Evolutionary conservation across 805 yeast species (phyloP), one percentile per base, ranked within the genome.

Genomic region (Candida verbasci): DNA sequence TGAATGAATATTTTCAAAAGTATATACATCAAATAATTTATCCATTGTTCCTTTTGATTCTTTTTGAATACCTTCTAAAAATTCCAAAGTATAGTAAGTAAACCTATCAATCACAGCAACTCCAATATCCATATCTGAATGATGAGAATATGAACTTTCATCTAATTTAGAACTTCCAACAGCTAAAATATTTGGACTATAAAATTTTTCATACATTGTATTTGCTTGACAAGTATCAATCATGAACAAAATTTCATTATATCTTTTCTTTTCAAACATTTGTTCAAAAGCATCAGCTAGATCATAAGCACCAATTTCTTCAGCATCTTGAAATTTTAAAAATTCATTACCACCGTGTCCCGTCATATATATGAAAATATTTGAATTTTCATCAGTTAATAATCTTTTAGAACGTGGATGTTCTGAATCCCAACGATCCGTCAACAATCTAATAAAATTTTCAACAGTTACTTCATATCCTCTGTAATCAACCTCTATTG

Each of bases 341-440:
- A 93, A 93, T 59, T 93, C 97, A 52, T 89, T 87, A 35, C 99
- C 99, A 17, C 99, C 99, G 60, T 93, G 99, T 17, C 99, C 99
- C 1, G 98, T 93, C 80, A 93, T 72, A 57, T 93, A 93, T 18
- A 93, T 83, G 59, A 93, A 86, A 34, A 93, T 87, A 57, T 93
- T 93, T 21, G 96, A 86, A 55, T 87, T 80, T 56, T 89, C 97
- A 65, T 93, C 97, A 0, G 97, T 87, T 42, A 89, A 64, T 31
- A 93, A 67, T 46, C 97, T 70, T 60, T 93, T 93, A 10, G 95
- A 84, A 44, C 95, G 72, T 3, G 98, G 97, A 46, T 91, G 96
- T 37, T 86, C 89, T 24, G 81, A 84, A 30, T 88, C 88, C 96
- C 97, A 93, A 47, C 97, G 76, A 56, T 93, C 97, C 0, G 98